Percentiles rank a stretch among this genome's conserved stretches.
These are phyloP conservation scores for Botryotinia globosa DNA, from an alignment of 2,329 filamentous ascomycete genomes.

Conservation along the genomic window DNA sequence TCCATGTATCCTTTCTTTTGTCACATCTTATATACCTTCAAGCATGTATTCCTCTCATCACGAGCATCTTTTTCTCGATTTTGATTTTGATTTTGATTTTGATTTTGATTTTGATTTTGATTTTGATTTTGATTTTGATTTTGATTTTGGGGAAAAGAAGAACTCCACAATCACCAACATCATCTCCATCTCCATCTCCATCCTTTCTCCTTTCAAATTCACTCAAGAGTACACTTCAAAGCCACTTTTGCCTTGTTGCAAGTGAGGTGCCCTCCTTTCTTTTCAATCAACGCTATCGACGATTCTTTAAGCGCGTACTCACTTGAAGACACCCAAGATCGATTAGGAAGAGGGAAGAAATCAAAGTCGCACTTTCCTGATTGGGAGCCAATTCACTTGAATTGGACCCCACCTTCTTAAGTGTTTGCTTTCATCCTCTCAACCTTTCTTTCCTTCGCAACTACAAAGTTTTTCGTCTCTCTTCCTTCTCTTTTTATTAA, in stretches of 20 bases:
- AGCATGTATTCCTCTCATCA: background rate
- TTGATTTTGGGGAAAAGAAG: too few relatives aligned
- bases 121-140: too few relatives aligned
- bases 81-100: too few relatives aligned
- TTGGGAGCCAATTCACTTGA: slow-evolving; percentile 1
- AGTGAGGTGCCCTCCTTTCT: background rate
- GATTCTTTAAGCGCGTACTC: background rate
- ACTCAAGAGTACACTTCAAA: background rate
- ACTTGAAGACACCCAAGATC: background rate
- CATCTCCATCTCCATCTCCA: background rate
- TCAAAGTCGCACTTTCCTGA: background rate
- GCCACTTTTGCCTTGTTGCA: background rate
- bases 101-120: too few relatives aligned
- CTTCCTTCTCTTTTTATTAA: background rate
- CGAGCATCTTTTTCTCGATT: background rate
- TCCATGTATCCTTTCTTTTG: background rate
- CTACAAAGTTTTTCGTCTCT: background rate
- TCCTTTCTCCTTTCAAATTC: background rate
- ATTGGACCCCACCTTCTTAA: background rate
- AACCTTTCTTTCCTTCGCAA: background rate
- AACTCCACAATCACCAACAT: too few relatives aligned
- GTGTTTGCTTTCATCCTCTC: background rate
- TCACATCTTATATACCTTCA: background rate
- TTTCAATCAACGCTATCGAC: background rate
- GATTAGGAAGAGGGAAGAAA: background rate